Percentiles rank a stretch among this genome's conserved stretches.
Evolutionary conservation across 176 grass and related monocot species (phyloP).

Genomic region (Bonia amplexicaulis): DNA sequence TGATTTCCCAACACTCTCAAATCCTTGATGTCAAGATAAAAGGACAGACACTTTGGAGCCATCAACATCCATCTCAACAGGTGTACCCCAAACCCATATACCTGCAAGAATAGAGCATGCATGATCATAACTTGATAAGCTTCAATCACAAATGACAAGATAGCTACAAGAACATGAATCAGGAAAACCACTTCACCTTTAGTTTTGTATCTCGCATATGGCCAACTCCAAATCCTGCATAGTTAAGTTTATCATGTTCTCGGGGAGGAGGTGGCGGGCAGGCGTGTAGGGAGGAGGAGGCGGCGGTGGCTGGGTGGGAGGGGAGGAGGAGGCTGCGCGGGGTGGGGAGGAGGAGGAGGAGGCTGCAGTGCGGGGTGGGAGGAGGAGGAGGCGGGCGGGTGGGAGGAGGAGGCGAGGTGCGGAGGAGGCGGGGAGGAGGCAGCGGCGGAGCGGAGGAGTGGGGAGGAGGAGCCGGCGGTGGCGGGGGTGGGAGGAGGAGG

Average conservation of each 20-base stretch:
- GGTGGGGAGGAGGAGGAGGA: too few relatives aligned
- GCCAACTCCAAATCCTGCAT: slow-evolving; percentile 93
- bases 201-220: slow-evolving; percentile 99
- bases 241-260: slow-evolving; percentile 1
- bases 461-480: too few relatives aligned
- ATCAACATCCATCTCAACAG: slow-evolving; percentile 79
- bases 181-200: slow-evolving; percentile 49
- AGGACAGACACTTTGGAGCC: slow-evolving; percentile 89
- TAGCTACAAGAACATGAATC: background rate
- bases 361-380: too few relatives aligned
- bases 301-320: too few relatives aligned
- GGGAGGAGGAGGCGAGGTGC: too few relatives aligned
- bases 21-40: slow-evolving; percentile 97
- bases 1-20: slow-evolving; percentile 99
- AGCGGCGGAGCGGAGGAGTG: too few relatives aligned
- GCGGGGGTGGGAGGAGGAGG: too few relatives aligned
- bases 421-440: too few relatives aligned
- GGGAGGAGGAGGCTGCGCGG: too few relatives aligned
- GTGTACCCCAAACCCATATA: slow-evolving; percentile 97
- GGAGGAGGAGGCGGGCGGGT: too few relatives aligned
- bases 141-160: slow-evolving; percentile 10
- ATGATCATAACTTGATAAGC: background rate
- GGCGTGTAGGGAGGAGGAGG: too few relatives aligned
- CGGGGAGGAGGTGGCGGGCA: too few relatives aligned
- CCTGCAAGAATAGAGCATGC: slow-evolving; percentile 43